These are phyloP conservation scores for Trametes pubescens DNA, from an alignment of 1,284 basidiomycete genomes.

Conservation along the genomic window DNA sequence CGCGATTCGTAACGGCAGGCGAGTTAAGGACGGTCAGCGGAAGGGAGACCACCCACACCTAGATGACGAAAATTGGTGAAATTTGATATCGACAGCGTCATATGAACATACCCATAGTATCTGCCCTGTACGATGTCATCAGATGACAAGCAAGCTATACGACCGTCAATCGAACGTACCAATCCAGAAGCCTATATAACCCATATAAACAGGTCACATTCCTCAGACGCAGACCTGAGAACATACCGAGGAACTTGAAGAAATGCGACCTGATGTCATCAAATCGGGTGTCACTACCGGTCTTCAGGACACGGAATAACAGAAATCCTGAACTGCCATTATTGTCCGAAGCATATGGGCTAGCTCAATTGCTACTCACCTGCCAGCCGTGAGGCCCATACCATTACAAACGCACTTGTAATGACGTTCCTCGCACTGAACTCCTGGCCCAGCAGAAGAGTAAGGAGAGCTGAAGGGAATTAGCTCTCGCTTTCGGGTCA, in stretches of 20 bases:
- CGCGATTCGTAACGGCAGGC: conserved; percentile 61
- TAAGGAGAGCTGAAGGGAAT: conserved; percentile 53
- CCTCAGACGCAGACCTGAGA: too few species aligned
- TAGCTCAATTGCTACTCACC: conserved; percentile 40
- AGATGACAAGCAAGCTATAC: not conserved
- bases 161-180: conserved; percentile 35
- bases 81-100: too few species aligned
- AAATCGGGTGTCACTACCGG: conserved; percentile 70
- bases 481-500: not conserved
- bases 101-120: conserved; percentile 61
- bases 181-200: conserved; percentile 64
- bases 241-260: conserved; percentile 67
- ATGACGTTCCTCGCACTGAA: conserved; percentile 70
- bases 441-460: conserved; percentile 59
- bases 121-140: conserved; percentile 47
- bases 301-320: conserved; percentile 72
- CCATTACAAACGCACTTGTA: conserved; percentile 65
- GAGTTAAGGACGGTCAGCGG: conserved; percentile 75
- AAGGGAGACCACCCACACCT: conserved; percentile 75
- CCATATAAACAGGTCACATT: too few species aligned
- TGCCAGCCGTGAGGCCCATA: conserved; percentile 68
- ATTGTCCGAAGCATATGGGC: not conserved
- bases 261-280: conserved; percentile 73
- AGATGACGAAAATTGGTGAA: too few species aligned
- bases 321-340: conserved; percentile 56